Evolutionary conservation across 83 land plant species (phyloP).

Genomic region (Diphasiastrum complanatum): DNA sequence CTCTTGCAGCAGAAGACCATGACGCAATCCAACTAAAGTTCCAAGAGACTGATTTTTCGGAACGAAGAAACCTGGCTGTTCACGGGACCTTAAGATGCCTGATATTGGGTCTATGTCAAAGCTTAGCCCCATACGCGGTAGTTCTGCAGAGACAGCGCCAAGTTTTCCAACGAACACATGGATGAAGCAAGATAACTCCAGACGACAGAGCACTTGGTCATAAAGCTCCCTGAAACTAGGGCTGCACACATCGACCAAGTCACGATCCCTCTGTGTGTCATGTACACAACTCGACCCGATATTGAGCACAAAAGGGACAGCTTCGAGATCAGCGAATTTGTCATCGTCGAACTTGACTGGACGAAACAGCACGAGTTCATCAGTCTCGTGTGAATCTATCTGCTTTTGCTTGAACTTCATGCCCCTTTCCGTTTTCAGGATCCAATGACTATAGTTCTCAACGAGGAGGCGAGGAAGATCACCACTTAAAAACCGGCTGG

Average conservation of each 20-base stretch:
- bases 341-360: slow-evolving; percentile 9
- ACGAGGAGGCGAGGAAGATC: background rate
- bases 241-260: slow-evolving; percentile 16
- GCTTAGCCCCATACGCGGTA: slow-evolving; percentile 13
- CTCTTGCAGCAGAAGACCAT: background rate
- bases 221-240: slow-evolving; percentile 3
- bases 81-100: slow-evolving; percentile 1
- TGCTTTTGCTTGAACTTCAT: no score
- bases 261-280: slow-evolving; percentile 1
- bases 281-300: background rate
- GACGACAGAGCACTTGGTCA: slow-evolving; percentile 2
- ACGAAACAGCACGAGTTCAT: slow-evolving; percentile 10
- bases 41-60: background rate
- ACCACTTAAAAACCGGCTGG: background rate
- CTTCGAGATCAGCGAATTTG: background rate
- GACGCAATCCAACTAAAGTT: slow-evolving; percentile 11
- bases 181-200: slow-evolving; percentile 4
- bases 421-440: background rate
- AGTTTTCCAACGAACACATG: slow-evolving; percentile 7
- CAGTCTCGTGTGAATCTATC: background rate
- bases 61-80: slow-evolving; percentile 11
- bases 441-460: slow-evolving; percentile 3
- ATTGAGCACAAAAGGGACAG: background rate
- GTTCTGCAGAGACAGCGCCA: slow-evolving; percentile 1
- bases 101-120: background rate